Percentiles rank a stretch among this genome's conserved stretches.
These are phyloP conservation scores for Aspergillus pseudoviridinutans DNA, from an alignment of 2,329 filamentous ascomycete genomes.

Conservation along the genomic window DNA sequence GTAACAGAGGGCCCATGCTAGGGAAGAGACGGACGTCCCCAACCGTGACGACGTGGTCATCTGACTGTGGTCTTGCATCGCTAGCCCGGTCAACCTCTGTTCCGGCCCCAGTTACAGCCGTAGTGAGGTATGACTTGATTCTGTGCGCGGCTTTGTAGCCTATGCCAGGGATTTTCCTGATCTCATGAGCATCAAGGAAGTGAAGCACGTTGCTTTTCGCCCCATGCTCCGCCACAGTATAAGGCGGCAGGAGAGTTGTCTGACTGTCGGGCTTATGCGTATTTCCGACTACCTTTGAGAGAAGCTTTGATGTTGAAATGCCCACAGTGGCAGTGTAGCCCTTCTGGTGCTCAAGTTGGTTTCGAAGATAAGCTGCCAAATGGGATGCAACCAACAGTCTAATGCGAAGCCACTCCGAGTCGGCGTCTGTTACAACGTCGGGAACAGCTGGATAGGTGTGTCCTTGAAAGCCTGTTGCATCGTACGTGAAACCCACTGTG, in stretches of 20 bases:
- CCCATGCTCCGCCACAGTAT: conserved; percentile 31
- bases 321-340: conserved; percentile 87
- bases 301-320: conserved; percentile 79
- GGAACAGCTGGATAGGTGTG: conserved; percentile 50
- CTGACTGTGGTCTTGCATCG: conserved; percentile 7
- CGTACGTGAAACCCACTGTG: conserved; percentile 73
- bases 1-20: conserved; percentile 57
- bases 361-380: conserved; percentile 69
- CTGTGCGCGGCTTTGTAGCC: conserved; percentile 73
- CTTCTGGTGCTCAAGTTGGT: conserved; percentile 67
- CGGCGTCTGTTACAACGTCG: conserved; percentile 1
- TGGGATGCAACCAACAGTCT: conserved; percentile 76
- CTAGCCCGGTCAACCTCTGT: background rate
- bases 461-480: conserved; percentile 66
- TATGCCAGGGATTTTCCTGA: conserved; percentile 80
- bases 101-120: background rate
- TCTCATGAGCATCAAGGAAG: conserved; percentile 72
- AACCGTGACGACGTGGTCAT: conserved; percentile 59
- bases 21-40: conserved; percentile 60
- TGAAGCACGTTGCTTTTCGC: conserved; percentile 50
- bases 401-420: conserved; percentile 40
- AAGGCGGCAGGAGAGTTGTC: conserved; percentile 72
- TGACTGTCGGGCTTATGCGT: conserved; percentile 83
- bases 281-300: conserved; percentile 80
- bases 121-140: conserved; percentile 39